Evolutionary conservation across 2,329 filamentous ascomycete species (phyloP).

Genomic region (Ophioceras dolichostomum): DNA sequence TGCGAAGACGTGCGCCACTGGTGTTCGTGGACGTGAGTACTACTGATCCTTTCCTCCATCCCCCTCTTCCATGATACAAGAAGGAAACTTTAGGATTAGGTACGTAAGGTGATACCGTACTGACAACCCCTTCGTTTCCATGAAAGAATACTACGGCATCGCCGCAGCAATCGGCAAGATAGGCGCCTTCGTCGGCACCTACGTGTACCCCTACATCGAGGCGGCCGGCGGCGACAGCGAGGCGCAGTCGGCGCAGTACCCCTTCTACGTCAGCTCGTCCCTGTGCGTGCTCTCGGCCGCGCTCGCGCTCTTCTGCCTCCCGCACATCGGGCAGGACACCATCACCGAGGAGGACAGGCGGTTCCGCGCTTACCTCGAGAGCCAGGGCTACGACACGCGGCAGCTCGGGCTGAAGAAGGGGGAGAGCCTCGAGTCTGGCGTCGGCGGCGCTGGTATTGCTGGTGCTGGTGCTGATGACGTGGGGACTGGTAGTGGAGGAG

Average conservation of each 20-base stretch:
- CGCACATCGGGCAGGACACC: slow-evolving; percentile 73
- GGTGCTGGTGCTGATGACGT: too few relatives aligned
- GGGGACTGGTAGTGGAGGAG: too few relatives aligned
- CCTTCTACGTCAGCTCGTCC: slow-evolving; percentile 74
- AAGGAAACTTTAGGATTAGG: too few relatives aligned
- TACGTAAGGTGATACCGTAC: too few relatives aligned
- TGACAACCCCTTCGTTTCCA: too few relatives aligned
- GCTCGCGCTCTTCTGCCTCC: slow-evolving; percentile 54
- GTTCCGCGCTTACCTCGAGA: slow-evolving; percentile 63
- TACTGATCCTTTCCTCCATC: slow-evolving; percentile 5
- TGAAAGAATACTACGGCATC: slow-evolving; percentile 51
- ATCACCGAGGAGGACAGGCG: slow-evolving; percentile 65
- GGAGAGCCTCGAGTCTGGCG: slow-evolving; percentile 14
- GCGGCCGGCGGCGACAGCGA: slow-evolving; percentile 41
- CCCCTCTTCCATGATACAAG: too few relatives aligned
- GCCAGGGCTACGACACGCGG: slow-evolving; percentile 62
- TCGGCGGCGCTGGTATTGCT: too few relatives aligned
- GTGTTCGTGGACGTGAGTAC: slow-evolving; percentile 54
- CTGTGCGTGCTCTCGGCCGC: slow-evolving; percentile 65
- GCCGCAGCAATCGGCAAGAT: slow-evolving; percentile 65
- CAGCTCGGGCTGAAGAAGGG: slow-evolving; percentile 33
- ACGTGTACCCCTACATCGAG: slow-evolving; percentile 65
- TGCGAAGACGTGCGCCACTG: slow-evolving; percentile 78
- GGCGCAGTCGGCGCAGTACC: slow-evolving; percentile 61
- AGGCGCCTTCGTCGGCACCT: slow-evolving; percentile 76